A percentile compares a stretch with the other conserved stretches of the same genome.
Evolutionary conservation across 2,329 filamentous ascomycete species (phyloP).

Genomic region (Rutstroemia sp.): DNA sequence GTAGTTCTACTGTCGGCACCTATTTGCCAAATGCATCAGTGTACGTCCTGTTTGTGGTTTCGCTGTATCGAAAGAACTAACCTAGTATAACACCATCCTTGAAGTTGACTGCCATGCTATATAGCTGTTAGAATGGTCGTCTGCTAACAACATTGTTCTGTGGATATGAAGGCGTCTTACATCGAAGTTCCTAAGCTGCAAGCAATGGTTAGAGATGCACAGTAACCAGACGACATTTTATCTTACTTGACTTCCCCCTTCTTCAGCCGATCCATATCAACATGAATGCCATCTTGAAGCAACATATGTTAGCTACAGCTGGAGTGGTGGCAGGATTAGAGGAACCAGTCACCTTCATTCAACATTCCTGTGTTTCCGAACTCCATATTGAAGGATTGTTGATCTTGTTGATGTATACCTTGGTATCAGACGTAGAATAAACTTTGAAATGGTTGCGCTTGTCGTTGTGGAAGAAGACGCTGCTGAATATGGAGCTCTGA

Average conservation of each 20-base stretch:
- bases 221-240: background rate
- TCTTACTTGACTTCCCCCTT: constrained; percentile 97
- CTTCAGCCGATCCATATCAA: constrained; percentile 98
- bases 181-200: constrained; percentile 91
- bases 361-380: constrained; percentile 55
- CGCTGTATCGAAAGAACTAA: constrained; percentile 31
- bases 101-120: constrained; percentile 97
- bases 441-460: constrained; percentile 2
- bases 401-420: constrained; percentile 3
- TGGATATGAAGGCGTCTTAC: constrained; percentile 44
- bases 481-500: constrained; percentile 5
- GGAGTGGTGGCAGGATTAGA: constrained; percentile 12
- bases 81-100: constrained; percentile 94
- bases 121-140: constrained; percentile 24
- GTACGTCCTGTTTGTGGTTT: background rate
- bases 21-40: constrained; percentile 26
- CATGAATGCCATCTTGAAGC: constrained; percentile 85
- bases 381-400: constrained; percentile 42
- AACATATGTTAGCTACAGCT: constrained; percentile 25
- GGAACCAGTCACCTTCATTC: constrained; percentile 48
- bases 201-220: background rate
- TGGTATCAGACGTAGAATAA: constrained; percentile 22
- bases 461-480: background rate
- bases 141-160: constrained; percentile 12
- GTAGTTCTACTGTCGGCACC: constrained; percentile 96